Percentiles rank a stretch among this genome's conserved stretches.
Evolutionary conservation across 2,329 filamentous ascomycete species (phyloP).

Genomic region (Penicillium nordicum): DNA sequence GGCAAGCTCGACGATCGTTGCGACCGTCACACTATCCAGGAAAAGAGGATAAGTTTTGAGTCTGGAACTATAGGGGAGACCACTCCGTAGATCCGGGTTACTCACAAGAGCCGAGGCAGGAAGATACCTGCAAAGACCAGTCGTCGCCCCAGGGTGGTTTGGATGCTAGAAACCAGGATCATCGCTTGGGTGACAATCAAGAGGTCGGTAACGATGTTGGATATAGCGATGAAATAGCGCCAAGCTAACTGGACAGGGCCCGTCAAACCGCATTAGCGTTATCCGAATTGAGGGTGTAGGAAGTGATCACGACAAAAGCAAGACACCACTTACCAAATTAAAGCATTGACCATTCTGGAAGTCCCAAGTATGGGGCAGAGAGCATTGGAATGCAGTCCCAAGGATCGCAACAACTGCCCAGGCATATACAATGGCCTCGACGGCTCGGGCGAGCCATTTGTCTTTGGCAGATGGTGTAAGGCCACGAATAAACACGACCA

Average conservation of each 20-base stretch:
- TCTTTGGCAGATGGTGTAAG: slow-evolving; percentile 20
- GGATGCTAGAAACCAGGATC: slow-evolving; percentile 19
- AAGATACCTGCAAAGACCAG: slow-evolving; percentile 22
- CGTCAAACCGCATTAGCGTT: neutral
- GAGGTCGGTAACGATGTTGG: slow-evolving; percentile 24
- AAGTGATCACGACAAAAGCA: neutral
- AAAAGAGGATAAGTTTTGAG: neutral
- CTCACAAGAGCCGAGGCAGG: slow-evolving; percentile 20
- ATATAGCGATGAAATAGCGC: slow-evolving; percentile 17
- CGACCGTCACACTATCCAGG: slow-evolving; percentile 12
- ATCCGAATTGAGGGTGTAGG: neutral
- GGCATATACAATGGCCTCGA: slow-evolving; percentile 12
- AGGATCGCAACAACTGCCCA: slow-evolving; percentile 16
- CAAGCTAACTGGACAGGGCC: slow-evolving; percentile 8
- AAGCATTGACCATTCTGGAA: slow-evolving; percentile 19
- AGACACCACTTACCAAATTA: slow-evolving; percentile 14
- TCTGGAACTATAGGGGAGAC: neutral
- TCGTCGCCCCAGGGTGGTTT: slow-evolving; percentile 18
- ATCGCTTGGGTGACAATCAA: slow-evolving; percentile 22
- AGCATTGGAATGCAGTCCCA: slow-evolving; percentile 21
- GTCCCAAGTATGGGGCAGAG: slow-evolving; percentile 17
- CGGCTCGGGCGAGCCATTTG: slow-evolving; percentile 11
- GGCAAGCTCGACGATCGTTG: slow-evolving; percentile 14
- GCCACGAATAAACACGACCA: slow-evolving; percentile 22
- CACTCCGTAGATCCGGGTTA: neutral